Evolutionary conservation across 257 asterid genomes (phyloP).

Genomic region (Scutellaria barbata): DNA sequence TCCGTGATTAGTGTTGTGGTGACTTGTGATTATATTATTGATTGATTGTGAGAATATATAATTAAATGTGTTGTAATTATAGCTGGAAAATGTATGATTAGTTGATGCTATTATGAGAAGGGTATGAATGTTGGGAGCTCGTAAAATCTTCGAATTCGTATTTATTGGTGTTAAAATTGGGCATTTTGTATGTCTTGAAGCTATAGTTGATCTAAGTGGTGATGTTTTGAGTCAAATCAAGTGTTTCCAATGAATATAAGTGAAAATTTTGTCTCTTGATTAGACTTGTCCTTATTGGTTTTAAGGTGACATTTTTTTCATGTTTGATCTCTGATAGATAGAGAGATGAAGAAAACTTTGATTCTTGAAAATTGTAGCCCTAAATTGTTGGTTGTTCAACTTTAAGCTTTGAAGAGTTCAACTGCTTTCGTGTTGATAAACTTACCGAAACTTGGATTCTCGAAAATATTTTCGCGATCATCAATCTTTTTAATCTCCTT

Average conservation of each 20-base stretch:
- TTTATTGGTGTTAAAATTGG: background rate
- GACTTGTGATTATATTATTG: slow-evolving; percentile 25
- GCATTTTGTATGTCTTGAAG: slow-evolving; percentile 15
- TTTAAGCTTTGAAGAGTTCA: background rate
- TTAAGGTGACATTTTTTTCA: background rate
- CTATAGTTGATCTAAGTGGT: slow-evolving; percentile 1
- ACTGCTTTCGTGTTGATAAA: background rate
- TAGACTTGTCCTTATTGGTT: background rate
- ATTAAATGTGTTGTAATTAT: slow-evolving; percentile 6
- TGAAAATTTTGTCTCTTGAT: background rate
- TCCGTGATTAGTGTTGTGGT: slow-evolving; percentile 19
- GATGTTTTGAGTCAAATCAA: background rate
- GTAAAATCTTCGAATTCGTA: background rate
- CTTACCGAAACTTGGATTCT: too few relatives aligned
- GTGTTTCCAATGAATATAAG: too few relatives aligned
- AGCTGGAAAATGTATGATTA: background rate
- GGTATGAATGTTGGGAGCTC: slow-evolving; percentile 22
- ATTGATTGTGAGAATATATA: slow-evolving; percentile 16
- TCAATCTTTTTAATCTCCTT: background rate
- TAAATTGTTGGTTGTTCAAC: background rate
- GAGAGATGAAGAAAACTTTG: slow-evolving; percentile 4
- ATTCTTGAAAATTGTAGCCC: slow-evolving; percentile 1
- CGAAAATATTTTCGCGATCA: too few relatives aligned
- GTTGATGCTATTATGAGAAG: slow-evolving; percentile 4
- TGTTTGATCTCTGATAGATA: background rate